Percentiles rank a stretch among this genome's conserved stretches.
These are phyloP conservation scores for Colletotrichum agaves DNA, from an alignment of 2,329 filamentous ascomycete genomes.

Conservation along the genomic window DNA sequence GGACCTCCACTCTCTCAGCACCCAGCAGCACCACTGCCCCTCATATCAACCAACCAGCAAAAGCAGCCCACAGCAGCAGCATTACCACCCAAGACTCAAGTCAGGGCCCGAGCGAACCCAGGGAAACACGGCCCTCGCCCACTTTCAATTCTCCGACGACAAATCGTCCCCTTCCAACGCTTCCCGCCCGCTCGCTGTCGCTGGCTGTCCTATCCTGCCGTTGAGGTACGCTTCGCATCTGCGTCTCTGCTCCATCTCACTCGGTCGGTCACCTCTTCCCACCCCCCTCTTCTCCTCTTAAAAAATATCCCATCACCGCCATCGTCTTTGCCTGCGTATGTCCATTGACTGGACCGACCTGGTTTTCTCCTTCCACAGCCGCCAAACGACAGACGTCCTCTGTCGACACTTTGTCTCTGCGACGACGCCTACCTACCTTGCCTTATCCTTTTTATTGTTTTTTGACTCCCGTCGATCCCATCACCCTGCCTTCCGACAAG, in stretches of 20 bases:
- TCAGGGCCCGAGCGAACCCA: conserved; percentile 39
- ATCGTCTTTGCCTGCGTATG: conserved; percentile 20
- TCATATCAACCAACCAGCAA: too few relatives aligned
- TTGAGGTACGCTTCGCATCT: background rate
- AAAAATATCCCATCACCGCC: background rate
- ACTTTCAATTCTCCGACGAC: conserved; percentile 37
- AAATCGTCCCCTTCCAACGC: conserved; percentile 24
- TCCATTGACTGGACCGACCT: conserved; percentile 38
- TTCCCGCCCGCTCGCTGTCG: too few relatives aligned
- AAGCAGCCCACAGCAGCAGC: too few relatives aligned
- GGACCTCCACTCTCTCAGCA: conserved; percentile 28
- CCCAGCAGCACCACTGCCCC: background rate
- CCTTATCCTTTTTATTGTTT: background rate
- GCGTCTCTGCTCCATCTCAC: background rate
- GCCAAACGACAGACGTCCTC: conserved; percentile 14
- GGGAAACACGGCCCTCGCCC: conserved; percentile 35
- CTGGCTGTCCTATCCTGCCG: too few relatives aligned
- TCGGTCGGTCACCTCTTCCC: conserved; percentile 8
- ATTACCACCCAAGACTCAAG: background rate
- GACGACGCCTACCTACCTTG: background rate
- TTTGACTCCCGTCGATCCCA: conserved; percentile 29
- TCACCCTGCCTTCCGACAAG: conserved; percentile 28
- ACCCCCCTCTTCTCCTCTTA: conserved; percentile 8
- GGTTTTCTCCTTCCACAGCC: background rate
- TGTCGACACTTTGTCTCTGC: conserved; percentile 19